Percentiles rank a stretch among this genome's conserved stretches.
These are phyloP conservation scores for Cordyceps militaris DNA, from an alignment of 2,329 filamentous ascomycete genomes.

Conservation along the genomic window DNA sequence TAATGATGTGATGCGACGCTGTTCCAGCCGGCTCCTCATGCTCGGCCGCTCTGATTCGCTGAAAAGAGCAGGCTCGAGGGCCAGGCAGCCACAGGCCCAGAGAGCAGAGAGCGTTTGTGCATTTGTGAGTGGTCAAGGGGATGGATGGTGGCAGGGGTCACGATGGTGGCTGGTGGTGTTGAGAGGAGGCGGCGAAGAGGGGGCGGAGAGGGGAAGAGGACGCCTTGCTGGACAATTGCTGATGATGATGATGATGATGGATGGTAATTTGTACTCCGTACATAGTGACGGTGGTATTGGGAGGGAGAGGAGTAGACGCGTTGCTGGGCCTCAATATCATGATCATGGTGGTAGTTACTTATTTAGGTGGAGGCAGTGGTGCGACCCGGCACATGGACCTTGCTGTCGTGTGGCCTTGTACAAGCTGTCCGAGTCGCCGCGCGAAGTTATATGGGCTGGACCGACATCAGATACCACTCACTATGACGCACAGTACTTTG, in stretches of 20 bases:
- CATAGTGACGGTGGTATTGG: no score
- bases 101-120: background rate
- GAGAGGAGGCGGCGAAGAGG: background rate
- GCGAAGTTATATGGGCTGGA: background rate
- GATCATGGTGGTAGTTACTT: background rate
- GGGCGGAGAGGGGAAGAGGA: background rate
- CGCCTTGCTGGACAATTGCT: background rate
- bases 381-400: background rate
- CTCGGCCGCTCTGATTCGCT: background rate
- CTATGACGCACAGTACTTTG: background rate
- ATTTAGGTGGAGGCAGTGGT: background rate
- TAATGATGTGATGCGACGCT: background rate
- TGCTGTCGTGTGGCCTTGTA: background rate
- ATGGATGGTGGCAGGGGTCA: background rate
- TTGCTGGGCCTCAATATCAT: background rate
- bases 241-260: no score
- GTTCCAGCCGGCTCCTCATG: background rate
- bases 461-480: background rate
- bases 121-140: background rate
- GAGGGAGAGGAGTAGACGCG: no score
- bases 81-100: background rate
- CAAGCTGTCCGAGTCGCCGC: background rate
- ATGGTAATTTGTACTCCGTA: no score
- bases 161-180: conserved; percentile 5
- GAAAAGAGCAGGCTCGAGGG: background rate